Conservation (phyloP, 2,329 filamentous ascomycete species). For the Curvularia eragrostidis region DNA sequence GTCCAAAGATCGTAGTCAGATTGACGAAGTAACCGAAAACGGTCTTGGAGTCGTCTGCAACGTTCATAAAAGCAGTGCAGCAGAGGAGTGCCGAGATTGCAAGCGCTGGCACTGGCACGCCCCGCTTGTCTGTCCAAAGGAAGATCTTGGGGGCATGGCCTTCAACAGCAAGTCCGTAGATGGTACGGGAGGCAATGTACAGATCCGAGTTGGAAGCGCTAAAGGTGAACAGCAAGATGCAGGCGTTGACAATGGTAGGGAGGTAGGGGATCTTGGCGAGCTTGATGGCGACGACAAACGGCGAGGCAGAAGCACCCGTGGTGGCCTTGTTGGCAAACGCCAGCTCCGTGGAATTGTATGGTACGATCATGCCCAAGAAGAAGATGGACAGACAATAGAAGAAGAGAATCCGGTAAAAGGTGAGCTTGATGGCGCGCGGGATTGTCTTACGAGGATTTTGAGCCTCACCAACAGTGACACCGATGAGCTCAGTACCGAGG, state of each 20-base stretch:
- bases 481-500: slow-evolving; percentile 73
- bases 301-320: slow-evolving; percentile 65
- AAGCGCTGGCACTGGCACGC: slow-evolving; percentile 73
- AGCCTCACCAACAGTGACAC: slow-evolving; percentile 79
- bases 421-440: slow-evolving; percentile 78
- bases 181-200: slow-evolving; percentile 74
- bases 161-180: slow-evolving; percentile 75
- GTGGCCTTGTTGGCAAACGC: slow-evolving; percentile 62
- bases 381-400: slow-evolving; percentile 80
- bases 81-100: slow-evolving; percentile 66
- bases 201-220: slow-evolving; percentile 79
- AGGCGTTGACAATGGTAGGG: slow-evolving; percentile 73
- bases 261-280: slow-evolving; percentile 68
- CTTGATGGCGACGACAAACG: slow-evolving; percentile 76
- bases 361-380: slow-evolving; percentile 77
- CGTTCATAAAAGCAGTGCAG: slow-evolving; percentile 69
- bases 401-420: slow-evolving; percentile 81
- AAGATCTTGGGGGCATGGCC: slow-evolving; percentile 76
- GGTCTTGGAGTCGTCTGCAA: slow-evolving; percentile 48
- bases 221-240: slow-evolving; percentile 78
- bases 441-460: slow-evolving; percentile 80
- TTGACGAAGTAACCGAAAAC: slow-evolving; percentile 60
- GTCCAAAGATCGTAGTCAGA: slow-evolving; percentile 51
- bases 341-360: slow-evolving; percentile 69
- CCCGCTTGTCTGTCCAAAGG: slow-evolving; percentile 71